These are phyloP conservation scores for Hypoxylon cercidicola DNA, from an alignment of 495 filamentous ascomycete species.

Conservation along the genomic window DNA sequence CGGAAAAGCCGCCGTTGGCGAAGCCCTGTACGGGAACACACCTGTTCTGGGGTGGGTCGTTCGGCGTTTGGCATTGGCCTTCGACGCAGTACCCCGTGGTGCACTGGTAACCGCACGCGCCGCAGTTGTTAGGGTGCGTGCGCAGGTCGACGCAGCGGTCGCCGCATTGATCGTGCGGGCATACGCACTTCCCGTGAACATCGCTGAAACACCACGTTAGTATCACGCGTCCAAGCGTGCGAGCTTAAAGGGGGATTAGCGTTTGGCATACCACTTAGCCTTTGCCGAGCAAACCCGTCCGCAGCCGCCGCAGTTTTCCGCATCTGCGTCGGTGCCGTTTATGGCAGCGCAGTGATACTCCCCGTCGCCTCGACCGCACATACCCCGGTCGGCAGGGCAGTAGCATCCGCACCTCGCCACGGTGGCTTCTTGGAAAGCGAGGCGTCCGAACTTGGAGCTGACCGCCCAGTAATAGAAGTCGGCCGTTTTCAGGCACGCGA, in stretches of 20 bases:
- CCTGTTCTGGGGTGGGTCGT: background rate
- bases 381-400: background rate
- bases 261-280: constrained; percentile 18
- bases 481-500: constrained; percentile 23
- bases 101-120: constrained; percentile 36
- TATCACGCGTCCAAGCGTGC: background rate
- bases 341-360: constrained; percentile 2
- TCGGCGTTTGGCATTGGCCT: constrained; percentile 36
- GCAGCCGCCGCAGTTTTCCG: constrained; percentile 31
- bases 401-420: constrained; percentile 25
- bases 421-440: constrained; percentile 14
- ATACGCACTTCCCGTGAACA: constrained; percentile 17
- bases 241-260: background rate
- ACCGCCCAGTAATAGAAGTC: constrained; percentile 25
- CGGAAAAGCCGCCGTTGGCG: constrained; percentile 12
- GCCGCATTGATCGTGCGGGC: constrained; percentile 27
- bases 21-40: constrained; percentile 6
- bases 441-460: background rate
- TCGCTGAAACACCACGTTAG: background rate
- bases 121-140: constrained; percentile 40
- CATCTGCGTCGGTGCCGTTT: background rate
- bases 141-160: constrained; percentile 28
- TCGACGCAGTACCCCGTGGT: constrained; percentile 33
- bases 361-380: constrained; percentile 8
- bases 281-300: constrained; percentile 17